These are phyloP conservation scores for Durio zibethinus DNA, from an alignment of 345 rosid species.

Conservation along the genomic window DNA sequence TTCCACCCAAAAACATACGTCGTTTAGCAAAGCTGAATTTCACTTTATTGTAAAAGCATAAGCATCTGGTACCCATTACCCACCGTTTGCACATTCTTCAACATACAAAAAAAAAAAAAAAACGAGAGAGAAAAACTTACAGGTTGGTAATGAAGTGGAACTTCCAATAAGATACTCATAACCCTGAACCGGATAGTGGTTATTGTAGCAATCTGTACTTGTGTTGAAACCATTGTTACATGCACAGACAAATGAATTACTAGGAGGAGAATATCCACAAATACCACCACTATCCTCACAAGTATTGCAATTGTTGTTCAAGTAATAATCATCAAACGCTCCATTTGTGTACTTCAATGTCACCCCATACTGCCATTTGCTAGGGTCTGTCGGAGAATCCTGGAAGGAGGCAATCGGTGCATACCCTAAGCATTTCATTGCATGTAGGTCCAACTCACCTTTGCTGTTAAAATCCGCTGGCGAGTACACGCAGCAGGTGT, in stretches of 20 bases:
- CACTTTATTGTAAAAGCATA: background rate
- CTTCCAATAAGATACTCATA: slow-evolving; percentile 13
- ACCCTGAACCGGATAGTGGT: slow-evolving; percentile 13
- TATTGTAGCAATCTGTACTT: slow-evolving; percentile 30
- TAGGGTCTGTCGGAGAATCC: slow-evolving; percentile 43
- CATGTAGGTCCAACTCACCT: slow-evolving; percentile 39
- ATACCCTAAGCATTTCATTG: slow-evolving; percentile 33
- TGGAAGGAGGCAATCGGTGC: slow-evolving; percentile 32
- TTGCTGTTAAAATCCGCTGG: slow-evolving; percentile 44
- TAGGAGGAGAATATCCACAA: slow-evolving; percentile 36
- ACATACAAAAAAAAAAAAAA: background rate
- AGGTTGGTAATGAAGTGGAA: slow-evolving; percentile 4
- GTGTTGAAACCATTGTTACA: slow-evolving; percentile 35
- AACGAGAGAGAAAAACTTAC: slow-evolving; percentile 21
- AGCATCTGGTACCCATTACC: slow-evolving; percentile 5
- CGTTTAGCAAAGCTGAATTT: slow-evolving; percentile 10
- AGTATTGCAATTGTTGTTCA: slow-evolving; percentile 35
- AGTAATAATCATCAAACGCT: slow-evolving; percentile 38
- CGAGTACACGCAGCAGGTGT: slow-evolving; percentile 51
- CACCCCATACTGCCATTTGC: slow-evolving; percentile 46
- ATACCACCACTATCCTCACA: slow-evolving; percentile 46
- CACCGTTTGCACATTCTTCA: no score
- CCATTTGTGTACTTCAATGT: slow-evolving; percentile 39
- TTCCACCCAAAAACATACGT: background rate
- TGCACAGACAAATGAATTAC: slow-evolving; percentile 34